A percentile compares a stretch with the other conserved stretches of the same genome.
These are phyloP conservation scores for Schwanniomyces sp. DNA, from an alignment of 805 yeast species.

Conservation along the genomic window DNA sequence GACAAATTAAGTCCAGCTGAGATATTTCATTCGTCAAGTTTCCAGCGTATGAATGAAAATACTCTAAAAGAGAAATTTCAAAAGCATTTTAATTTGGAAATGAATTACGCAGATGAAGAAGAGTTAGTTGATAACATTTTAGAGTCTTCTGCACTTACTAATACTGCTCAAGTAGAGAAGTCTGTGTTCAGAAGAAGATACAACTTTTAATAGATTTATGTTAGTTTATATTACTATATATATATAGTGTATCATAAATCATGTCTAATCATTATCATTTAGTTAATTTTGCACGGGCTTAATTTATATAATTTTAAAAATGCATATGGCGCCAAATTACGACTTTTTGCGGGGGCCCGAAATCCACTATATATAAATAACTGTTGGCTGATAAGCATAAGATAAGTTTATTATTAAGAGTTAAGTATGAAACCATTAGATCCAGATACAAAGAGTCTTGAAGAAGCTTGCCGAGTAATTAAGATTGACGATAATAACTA, in stretches of 20 bases:
- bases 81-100: constrained; percentile 9
- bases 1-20: not conserved
- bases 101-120: constrained; percentile 4
- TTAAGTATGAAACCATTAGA: too few relatives aligned
- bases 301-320: too few relatives aligned
- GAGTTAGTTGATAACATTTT: constrained; percentile 2
- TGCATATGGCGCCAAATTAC: too few relatives aligned
- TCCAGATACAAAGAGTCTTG: constrained; percentile 16
- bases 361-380: too few relatives aligned
- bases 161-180: not conserved
- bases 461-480: constrained; percentile 31
- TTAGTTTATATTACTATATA: not conserved
- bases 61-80: constrained; percentile 6
- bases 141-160: not conserved
- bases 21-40: not conserved
- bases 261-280: too few relatives aligned
- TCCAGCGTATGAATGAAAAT: not conserved
- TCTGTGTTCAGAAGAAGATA: constrained; percentile 1
- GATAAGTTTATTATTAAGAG: too few relatives aligned
- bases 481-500: constrained; percentile 24
- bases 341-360: too few relatives aligned
- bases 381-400: too few relatives aligned
- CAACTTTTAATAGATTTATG: not conserved
- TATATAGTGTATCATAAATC: too few relatives aligned
- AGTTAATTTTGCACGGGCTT: too few relatives aligned